Evolutionary conservation across 1,284 basidiomycete genomes (phyloP).

Genomic region (Cryptococcus hybrid): DNA sequence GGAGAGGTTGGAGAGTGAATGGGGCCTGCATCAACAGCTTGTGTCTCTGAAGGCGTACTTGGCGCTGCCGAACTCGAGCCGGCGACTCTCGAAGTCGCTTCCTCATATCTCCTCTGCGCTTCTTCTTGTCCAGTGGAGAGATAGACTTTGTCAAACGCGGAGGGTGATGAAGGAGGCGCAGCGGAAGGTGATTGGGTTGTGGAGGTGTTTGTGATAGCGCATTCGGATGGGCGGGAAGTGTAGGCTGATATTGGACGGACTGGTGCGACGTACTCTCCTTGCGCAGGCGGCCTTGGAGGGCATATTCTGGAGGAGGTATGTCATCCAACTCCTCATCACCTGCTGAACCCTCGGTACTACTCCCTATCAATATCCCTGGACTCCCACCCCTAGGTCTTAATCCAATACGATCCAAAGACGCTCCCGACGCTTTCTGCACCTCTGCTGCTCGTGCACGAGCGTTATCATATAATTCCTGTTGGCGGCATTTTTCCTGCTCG

Average conservation of each 20-base stretch:
- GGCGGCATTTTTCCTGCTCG: conserved; percentile 39
- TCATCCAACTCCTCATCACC: conserved; percentile 1
- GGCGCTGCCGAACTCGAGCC: too few species aligned
- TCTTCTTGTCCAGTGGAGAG: conserved; percentile 35
- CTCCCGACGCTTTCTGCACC: conserved; percentile 38
- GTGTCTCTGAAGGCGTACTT: too few species aligned
- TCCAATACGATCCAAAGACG: conserved; percentile 32
- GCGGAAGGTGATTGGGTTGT: not conserved
- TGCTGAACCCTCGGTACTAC: not conserved
- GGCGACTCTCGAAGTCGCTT: conserved; percentile 14
- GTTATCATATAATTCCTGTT: conserved; percentile 60
- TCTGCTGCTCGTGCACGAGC: conserved; percentile 63
- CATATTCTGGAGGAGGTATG: conserved; percentile 14
- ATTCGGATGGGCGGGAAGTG: conserved; percentile 2
- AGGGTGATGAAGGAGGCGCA: not conserved
- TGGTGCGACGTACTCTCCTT: conserved; percentile 17
- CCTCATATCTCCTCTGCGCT: conserved; percentile 34
- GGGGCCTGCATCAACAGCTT: too few species aligned
- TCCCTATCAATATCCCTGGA: too few species aligned
- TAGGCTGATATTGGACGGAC: conserved; percentile 15
- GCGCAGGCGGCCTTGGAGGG: conserved; percentile 13
- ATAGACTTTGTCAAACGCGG: conserved; percentile 1
- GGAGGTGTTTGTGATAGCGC: not conserved
- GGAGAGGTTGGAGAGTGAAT: too few species aligned
- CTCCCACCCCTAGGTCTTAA: conserved; percentile 6